Conservation (phyloP, 495 filamentous ascomycete genomes). For the Hypoxylon lenormandii region DNA sequence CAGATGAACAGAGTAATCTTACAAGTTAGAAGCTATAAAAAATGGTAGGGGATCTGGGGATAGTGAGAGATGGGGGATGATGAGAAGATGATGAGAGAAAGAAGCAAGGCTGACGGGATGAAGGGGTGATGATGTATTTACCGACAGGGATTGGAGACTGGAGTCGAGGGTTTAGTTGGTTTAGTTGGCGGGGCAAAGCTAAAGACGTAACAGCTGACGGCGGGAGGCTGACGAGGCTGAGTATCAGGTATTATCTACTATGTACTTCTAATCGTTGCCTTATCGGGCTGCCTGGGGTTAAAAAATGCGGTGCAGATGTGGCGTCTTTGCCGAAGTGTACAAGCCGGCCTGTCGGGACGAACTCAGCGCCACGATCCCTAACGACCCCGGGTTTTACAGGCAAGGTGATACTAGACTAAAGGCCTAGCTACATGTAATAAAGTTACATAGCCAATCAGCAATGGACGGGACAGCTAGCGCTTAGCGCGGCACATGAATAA, state of each 20-base stretch:
- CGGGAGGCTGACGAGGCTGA: slow-evolving; percentile 40
- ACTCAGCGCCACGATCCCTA: neutral
- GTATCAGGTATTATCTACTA: neutral
- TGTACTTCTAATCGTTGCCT: neutral
- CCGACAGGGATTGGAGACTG: slow-evolving; percentile 34
- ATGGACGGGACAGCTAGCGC: neutral
- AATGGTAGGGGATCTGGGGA: neutral
- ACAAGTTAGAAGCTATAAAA: slow-evolving; percentile 2
- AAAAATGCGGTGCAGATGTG: slow-evolving; percentile 1
- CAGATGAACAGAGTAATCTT: slow-evolving; percentile 6
- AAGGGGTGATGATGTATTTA: slow-evolving; percentile 37
- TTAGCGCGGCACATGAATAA: neutral
- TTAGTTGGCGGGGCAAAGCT: slow-evolving; percentile 27
- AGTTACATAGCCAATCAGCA: neutral
- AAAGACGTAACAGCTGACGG: slow-evolving; percentile 30
- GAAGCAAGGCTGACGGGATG: slow-evolving; percentile 33
- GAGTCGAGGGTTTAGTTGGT: no score
- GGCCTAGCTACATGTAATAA: neutral
- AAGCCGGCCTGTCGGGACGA: neutral
- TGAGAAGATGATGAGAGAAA: neutral
- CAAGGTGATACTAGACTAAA: neutral
- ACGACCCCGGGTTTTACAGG: no score
- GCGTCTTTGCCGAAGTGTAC: slow-evolving; percentile 16
- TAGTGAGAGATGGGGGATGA: no score
- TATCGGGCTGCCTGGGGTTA: neutral